Percentiles rank a stretch among this genome's conserved stretches.
Evolutionary conservation across 2,329 filamentous ascomycete species (phyloP).

Genomic region (Curvularia hawaiiensis): DNA sequence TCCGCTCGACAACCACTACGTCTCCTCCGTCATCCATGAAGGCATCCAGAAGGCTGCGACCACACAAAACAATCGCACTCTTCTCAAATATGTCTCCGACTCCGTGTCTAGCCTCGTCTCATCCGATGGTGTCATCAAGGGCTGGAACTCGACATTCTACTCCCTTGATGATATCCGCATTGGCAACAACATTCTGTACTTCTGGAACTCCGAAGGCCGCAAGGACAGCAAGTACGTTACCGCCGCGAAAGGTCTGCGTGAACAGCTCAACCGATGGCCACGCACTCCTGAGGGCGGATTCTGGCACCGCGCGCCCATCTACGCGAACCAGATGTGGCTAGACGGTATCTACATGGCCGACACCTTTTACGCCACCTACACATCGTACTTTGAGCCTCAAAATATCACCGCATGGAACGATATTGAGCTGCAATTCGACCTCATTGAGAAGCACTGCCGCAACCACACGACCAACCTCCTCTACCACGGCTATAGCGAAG

Average conservation of each 20-base stretch:
- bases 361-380: slow-evolving; percentile 48
- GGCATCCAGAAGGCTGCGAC: slow-evolving; percentile 55
- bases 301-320: slow-evolving; percentile 58
- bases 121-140: slow-evolving; percentile 54
- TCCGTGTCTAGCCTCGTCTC: slow-evolving; percentile 57
- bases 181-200: slow-evolving; percentile 59
- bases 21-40: slow-evolving; percentile 54
- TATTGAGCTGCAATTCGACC: slow-evolving; percentile 43
- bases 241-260: slow-evolving; percentile 55
- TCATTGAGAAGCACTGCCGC: slow-evolving; percentile 44
- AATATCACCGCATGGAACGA: slow-evolving; percentile 53
- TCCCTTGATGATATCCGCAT: slow-evolving; percentile 58
- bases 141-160: slow-evolving; percentile 56
- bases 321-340: slow-evolving; percentile 63
- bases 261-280: slow-evolving; percentile 56
- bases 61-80: slow-evolving; percentile 50
- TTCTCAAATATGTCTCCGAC: slow-evolving; percentile 52
- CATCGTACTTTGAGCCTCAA: slow-evolving; percentile 43
- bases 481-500: slow-evolving; percentile 45
- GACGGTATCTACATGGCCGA: slow-evolving; percentile 57
- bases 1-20: slow-evolving; percentile 52
- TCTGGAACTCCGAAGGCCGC: slow-evolving; percentile 50
- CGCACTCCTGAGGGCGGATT: slow-evolving; percentile 59
- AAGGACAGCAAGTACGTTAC: slow-evolving; percentile 55
- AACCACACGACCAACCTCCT: slow-evolving; percentile 42